These are phyloP conservation scores for Solanum phureja DNA, from an alignment of 257 asterid species.

Conservation along the genomic window DNA sequence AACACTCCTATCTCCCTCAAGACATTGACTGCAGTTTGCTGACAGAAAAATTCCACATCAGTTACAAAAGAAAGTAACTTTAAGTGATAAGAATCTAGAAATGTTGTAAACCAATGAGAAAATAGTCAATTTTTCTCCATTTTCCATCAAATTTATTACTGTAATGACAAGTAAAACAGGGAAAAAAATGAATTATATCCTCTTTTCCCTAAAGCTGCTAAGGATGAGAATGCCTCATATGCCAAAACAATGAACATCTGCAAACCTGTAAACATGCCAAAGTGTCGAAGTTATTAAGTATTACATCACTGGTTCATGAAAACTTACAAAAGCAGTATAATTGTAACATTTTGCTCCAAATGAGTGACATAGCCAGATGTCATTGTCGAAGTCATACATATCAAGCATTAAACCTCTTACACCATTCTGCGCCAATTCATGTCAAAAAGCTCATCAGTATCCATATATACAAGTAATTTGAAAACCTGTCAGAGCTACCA, in stretches of 20 bases:
- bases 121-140: not conserved
- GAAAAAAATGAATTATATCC: not conserved
- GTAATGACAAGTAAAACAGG: not conserved
- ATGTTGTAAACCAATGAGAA: not conserved
- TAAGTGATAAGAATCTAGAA: not conserved
- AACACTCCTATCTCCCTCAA: constrained; percentile 68
- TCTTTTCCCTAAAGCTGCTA: not conserved
- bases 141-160: not conserved
- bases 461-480: not conserved
- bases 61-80: not conserved
- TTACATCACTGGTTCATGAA: not conserved
- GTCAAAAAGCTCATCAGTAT: constrained; percentile 1
- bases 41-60: constrained; percentile 16
- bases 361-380: constrained; percentile 94
- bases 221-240: not conserved
- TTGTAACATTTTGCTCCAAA: constrained; percentile 79
- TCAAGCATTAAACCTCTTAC: constrained; percentile 96
- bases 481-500: not conserved
- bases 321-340: constrained; percentile 85
- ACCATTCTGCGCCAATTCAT: constrained; percentile 61
- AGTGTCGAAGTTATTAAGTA: not conserved
- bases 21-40: constrained; percentile 77
- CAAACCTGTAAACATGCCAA: not conserved
- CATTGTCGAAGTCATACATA: constrained; percentile 77
- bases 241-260: not conserved